These are phyloP conservation scores for Halophytophthora batemanensis DNA, from an alignment of 352 stramenopile genomes.

Conservation along the genomic window DNA sequence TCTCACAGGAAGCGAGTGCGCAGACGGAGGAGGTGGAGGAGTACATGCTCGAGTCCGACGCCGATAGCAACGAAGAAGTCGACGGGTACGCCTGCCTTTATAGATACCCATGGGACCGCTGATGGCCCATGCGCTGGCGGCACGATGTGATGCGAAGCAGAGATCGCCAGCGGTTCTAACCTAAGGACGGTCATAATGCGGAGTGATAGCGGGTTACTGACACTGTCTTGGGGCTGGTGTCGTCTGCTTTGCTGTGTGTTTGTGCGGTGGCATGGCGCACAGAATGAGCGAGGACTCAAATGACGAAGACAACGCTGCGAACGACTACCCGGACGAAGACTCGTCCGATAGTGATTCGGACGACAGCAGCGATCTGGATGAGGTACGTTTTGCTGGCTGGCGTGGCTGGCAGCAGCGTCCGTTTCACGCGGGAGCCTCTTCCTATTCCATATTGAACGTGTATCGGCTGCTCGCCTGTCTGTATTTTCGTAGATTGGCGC, in stretches of 20 bases:
- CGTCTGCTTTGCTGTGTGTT: constrained; percentile 21
- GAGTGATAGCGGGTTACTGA: constrained; percentile 15
- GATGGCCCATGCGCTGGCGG: constrained; percentile 3
- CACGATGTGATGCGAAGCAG: not conserved
- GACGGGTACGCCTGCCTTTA: constrained; percentile 50
- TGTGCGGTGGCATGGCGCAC: constrained; percentile 13
- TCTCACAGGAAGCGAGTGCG: constrained; percentile 54
- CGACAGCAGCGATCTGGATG: constrained; percentile 34
- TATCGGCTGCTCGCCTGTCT: constrained; percentile 6
- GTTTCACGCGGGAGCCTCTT: constrained; percentile 1
- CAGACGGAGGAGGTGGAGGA: constrained; percentile 58
- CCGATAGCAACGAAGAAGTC: constrained; percentile 65
- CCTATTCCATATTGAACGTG: not conserved
- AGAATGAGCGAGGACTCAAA: constrained; percentile 83
- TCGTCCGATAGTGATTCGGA: constrained; percentile 35
- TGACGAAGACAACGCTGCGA: constrained; percentile 71
- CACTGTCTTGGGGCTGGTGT: constrained; percentile 2
- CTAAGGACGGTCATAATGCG: constrained; percentile 26
- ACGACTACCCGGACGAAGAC: constrained; percentile 86
- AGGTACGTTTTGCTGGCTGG: constrained; percentile 19
- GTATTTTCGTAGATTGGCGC: constrained; percentile 25
- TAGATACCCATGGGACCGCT: constrained; percentile 30
- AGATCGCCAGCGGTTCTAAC: constrained; percentile 8
- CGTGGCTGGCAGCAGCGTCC: constrained; percentile 1
- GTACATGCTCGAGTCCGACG: constrained; percentile 78